Percentiles rank a stretch among this genome's conserved stretches.
Conservation (phyloP, 2,329 filamentous ascomycete species). For the Coniella vitis region DNA sequence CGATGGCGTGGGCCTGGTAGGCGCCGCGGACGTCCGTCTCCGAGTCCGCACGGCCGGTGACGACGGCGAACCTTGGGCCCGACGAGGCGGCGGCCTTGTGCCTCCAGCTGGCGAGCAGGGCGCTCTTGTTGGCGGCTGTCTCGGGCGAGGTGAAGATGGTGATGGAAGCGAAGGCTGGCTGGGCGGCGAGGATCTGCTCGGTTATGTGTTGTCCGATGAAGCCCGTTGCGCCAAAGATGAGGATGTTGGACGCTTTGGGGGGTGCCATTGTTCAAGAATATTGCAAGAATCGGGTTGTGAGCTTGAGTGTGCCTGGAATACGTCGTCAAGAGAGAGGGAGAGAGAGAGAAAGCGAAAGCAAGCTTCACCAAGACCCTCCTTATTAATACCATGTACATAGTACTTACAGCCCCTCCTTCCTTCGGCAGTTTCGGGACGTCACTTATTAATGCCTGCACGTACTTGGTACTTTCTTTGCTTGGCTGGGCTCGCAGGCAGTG, state of each 20-base stretch:
- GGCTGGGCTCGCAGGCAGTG: no score
- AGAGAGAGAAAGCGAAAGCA: no score
- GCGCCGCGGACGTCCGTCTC: constrained; percentile 47
- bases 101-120: constrained; percentile 36
- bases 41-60: constrained; percentile 48
- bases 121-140: constrained; percentile 43
- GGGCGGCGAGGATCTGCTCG: constrained; percentile 28
- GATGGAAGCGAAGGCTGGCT: constrained; percentile 27
- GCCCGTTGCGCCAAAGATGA: constrained; percentile 35
- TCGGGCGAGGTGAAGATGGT: constrained; percentile 37
- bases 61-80: constrained; percentile 30
- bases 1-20: constrained; percentile 47
- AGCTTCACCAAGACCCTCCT: no score
- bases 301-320: no score
- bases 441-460: no score
- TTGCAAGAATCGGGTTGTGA: no score
- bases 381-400: no score
- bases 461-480: no score
- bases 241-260: constrained; percentile 22
- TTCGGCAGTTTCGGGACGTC: no score
- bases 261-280: constrained; percentile 8
- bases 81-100: constrained; percentile 39
- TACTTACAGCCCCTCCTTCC: no score
- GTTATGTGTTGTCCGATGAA: constrained; percentile 36
- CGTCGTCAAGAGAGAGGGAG: no score